Percentiles rank a stretch among this genome's conserved stretches.
Conservation (phyloP, 2,329 filamentous ascomycete genomes). For the Colletotrichum sp. region DNA sequence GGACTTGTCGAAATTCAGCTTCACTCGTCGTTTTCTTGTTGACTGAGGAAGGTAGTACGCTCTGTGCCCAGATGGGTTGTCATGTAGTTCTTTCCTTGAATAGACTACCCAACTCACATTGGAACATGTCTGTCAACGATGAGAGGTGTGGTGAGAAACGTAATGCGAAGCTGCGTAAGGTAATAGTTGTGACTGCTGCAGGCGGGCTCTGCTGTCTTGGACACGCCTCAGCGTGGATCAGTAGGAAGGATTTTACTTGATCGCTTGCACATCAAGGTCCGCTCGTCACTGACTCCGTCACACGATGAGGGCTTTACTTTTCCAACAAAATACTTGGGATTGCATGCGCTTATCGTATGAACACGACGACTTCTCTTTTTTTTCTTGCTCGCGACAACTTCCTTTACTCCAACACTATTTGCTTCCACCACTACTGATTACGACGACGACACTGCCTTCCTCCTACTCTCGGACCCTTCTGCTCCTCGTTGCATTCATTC, state of each 20-base stretch:
- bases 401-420: not conserved
- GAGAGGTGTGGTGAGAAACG: not conserved
- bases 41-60: not conserved
- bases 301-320: no score
- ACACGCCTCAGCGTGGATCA: no score
- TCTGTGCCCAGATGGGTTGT: not conserved
- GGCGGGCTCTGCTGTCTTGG: no score
- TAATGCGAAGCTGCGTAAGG: no score
- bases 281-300: no score
- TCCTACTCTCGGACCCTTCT: not conserved
- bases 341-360: conserved; percentile 21
- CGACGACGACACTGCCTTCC: not conserved
- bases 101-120: not conserved
- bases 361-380: not conserved
- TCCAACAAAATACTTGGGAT: not conserved
- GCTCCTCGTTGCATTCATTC: not conserved
- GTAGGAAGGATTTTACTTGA: no score
- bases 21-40: not conserved
- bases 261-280: no score
- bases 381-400: not conserved
- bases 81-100: not conserved
- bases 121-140: not conserved
- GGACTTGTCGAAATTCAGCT: not conserved
- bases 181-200: no score
- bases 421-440: not conserved